phyloP scores from a whole-genome alignment of 2,329 filamentous ascomycete species.

The Neofusicoccum kwambonambiense region DNA sequence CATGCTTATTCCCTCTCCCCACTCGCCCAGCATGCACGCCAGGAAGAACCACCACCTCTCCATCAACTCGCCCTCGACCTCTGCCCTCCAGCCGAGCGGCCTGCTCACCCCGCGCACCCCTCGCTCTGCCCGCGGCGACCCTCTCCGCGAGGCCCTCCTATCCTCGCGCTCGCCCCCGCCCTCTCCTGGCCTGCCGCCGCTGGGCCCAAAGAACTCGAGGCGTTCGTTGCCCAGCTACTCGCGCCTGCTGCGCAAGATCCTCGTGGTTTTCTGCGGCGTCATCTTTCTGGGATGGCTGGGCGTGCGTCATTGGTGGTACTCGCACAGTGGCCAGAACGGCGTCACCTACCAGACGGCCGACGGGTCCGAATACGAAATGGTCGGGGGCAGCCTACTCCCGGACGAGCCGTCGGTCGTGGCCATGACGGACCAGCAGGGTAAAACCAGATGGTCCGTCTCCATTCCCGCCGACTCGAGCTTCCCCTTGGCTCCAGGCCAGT shows the following conservation, averaged over 20 bases:
- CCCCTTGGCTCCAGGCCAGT: slow-evolving; percentile 65
- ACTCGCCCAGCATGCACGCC: slow-evolving; percentile 41
- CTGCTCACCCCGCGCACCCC: slow-evolving; percentile 33
- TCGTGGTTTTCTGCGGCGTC: slow-evolving; percentile 53
- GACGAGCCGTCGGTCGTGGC: slow-evolving; percentile 71
- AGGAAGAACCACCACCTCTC: slow-evolving; percentile 48
- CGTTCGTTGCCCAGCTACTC: slow-evolving; percentile 51
- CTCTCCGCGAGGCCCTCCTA: slow-evolving; percentile 55
- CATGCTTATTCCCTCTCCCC: slow-evolving; percentile 16
- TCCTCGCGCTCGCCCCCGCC: slow-evolving; percentile 67
- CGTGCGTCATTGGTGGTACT: slow-evolving; percentile 5
- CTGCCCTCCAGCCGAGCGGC: slow-evolving; percentile 34
- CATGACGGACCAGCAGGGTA: slow-evolving; percentile 63
- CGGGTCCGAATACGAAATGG: slow-evolving; percentile 62
- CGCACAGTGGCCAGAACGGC: not conserved
- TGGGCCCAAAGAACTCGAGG: slow-evolving; percentile 65
- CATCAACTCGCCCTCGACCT: slow-evolving; percentile 41
- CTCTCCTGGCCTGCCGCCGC: slow-evolving; percentile 68
- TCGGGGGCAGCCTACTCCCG: slow-evolving; percentile 64
- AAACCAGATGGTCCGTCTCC: slow-evolving; percentile 75
- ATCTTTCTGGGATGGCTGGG: slow-evolving; percentile 37
- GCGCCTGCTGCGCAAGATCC: slow-evolving; percentile 56
- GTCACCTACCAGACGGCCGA: slow-evolving; percentile 22
- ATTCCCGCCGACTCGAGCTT: slow-evolving; percentile 68
- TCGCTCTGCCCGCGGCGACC: slow-evolving; percentile 46